Conservation (phyloP, 2,329 filamentous ascomycete species). For the Paraphaeosphaeria minitans region DNA sequence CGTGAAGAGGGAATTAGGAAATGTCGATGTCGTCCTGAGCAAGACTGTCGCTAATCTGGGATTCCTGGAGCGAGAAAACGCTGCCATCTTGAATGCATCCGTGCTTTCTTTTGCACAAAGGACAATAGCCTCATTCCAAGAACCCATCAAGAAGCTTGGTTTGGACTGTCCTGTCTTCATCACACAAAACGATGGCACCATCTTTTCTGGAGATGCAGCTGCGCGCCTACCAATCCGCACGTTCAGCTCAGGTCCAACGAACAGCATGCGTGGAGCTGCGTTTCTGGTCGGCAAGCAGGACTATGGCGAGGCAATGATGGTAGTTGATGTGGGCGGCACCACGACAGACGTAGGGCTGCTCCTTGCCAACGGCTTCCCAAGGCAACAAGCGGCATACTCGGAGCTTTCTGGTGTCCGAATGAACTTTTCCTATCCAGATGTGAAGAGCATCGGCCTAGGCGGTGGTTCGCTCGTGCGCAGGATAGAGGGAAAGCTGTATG, state of each 20-base stretch:
- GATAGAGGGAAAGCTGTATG: slow-evolving; percentile 47
- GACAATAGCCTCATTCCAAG: slow-evolving; percentile 53
- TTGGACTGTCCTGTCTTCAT: slow-evolving; percentile 57
- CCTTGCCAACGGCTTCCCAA: slow-evolving; percentile 65
- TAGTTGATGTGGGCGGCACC: slow-evolving; percentile 70
- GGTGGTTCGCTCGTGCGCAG: slow-evolving; percentile 62
- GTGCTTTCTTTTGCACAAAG: slow-evolving; percentile 54
- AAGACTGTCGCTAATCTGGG: slow-evolving; percentile 58
- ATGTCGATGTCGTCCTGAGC: slow-evolving; percentile 57
- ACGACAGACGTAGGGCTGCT: slow-evolving; percentile 68
- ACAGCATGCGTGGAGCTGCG: slow-evolving; percentile 59
- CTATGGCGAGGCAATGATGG: slow-evolving; percentile 58
- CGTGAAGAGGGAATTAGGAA: slow-evolving; percentile 53
- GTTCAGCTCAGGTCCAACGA: slow-evolving; percentile 59
- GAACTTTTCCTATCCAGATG: slow-evolving; percentile 61
- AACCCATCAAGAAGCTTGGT: slow-evolving; percentile 52
- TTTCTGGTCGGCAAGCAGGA: slow-evolving; percentile 43
- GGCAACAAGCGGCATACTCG: slow-evolving; percentile 66
- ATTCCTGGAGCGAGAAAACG: slow-evolving; percentile 58
- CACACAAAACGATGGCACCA: slow-evolving; percentile 59
- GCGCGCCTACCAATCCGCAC: slow-evolving; percentile 57
- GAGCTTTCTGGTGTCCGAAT: slow-evolving; percentile 67
- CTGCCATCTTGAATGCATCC: slow-evolving; percentile 57
- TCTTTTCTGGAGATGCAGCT: slow-evolving; percentile 54
- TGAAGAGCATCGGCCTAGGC: slow-evolving; percentile 64